A percentile compares a stretch with the other conserved stretches of the same genome.
These are phyloP conservation scores for Helminthosporium solani DNA, from an alignment of 2,329 filamentous ascomycete genomes.

Conservation along the genomic window DNA sequence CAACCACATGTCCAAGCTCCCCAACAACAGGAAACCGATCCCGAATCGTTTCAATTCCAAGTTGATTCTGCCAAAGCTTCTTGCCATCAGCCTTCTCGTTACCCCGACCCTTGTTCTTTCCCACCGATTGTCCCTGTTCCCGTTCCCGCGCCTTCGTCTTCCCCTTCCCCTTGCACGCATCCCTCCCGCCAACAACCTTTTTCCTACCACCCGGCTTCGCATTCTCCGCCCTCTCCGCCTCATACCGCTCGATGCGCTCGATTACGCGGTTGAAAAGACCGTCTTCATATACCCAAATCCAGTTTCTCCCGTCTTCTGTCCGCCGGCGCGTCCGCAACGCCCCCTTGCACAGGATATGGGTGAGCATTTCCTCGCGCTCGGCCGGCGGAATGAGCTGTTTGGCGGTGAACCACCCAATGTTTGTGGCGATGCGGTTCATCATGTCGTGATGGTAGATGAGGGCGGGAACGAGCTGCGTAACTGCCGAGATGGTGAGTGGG, in stretches of 20 bases:
- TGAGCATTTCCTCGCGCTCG: conserved; percentile 2
- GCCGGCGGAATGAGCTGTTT: background rate
- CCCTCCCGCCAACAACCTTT: too few species aligned
- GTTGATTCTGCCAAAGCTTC: too few species aligned
- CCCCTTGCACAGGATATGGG: background rate
- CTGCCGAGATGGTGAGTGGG: background rate
- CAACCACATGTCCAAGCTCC: too few species aligned
- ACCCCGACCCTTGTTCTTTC: too few species aligned
- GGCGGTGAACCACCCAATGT: conserved; percentile 2
- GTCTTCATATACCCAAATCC: background rate
- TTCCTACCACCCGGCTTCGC: background rate
- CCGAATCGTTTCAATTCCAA: too few species aligned
- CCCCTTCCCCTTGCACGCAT: background rate
- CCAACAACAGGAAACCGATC: too few species aligned
- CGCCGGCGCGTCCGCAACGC: background rate
- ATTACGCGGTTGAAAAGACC: background rate
- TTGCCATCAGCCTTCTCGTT: too few species aligned
- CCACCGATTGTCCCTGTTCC: background rate
- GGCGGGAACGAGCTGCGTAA: conserved; percentile 1
- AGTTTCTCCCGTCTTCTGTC: background rate
- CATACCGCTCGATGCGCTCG: background rate
- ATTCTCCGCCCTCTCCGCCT: background rate
- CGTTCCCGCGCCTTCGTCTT: background rate
- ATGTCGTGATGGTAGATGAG: background rate
- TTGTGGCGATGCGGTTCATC: conserved; percentile 5